Conservation (phyloP, 345 rosid genomes). For the Raphanus sativus region DNA sequence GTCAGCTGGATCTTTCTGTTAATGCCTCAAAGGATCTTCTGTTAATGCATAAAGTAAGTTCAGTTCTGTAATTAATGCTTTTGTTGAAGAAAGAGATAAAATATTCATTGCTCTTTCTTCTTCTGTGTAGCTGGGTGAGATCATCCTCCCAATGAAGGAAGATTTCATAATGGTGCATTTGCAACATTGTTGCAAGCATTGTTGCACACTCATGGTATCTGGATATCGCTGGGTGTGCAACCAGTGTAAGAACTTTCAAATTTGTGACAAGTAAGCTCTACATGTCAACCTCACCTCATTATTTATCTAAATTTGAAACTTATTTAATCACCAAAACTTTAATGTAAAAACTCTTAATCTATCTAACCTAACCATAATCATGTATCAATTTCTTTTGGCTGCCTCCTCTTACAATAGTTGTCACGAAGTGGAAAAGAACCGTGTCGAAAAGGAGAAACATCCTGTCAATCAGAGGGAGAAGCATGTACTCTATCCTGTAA, state of each 20-base stretch:
- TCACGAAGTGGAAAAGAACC: slow-evolving; percentile 76
- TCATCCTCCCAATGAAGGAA: slow-evolving; percentile 95
- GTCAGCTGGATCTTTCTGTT: slow-evolving; percentile 91
- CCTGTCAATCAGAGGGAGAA: slow-evolving; percentile 77
- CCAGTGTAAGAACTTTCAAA: slow-evolving; percentile 89
- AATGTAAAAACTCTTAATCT: too few species aligned
- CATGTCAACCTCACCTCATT: not conserved
- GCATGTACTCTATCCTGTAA: slow-evolving; percentile 74
- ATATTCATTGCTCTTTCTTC: not conserved
- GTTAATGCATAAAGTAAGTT: slow-evolving; percentile 89
- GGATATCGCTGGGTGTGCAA: slow-evolving; percentile 88
- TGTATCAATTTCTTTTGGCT: not conserved
- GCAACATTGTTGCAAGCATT: slow-evolving; percentile 89
- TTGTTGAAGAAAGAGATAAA: not conserved
- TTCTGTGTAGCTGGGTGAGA: slow-evolving; percentile 93
- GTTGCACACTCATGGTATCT: slow-evolving; percentile 84
- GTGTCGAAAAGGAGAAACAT: slow-evolving; percentile 84
- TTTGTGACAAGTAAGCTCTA: slow-evolving; percentile 79
- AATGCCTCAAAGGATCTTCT: slow-evolving; percentile 94
- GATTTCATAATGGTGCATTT: slow-evolving; percentile 99
- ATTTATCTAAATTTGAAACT: slow-evolving; percentile 1
- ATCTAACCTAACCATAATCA: not conserved
- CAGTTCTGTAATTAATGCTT: not conserved
- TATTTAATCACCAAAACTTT: not conserved
- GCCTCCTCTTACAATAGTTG: slow-evolving; percentile 58